Conservation (phyloP, 2,329 filamentous ascomycete genomes). For the Microcera coccophila region DNA sequence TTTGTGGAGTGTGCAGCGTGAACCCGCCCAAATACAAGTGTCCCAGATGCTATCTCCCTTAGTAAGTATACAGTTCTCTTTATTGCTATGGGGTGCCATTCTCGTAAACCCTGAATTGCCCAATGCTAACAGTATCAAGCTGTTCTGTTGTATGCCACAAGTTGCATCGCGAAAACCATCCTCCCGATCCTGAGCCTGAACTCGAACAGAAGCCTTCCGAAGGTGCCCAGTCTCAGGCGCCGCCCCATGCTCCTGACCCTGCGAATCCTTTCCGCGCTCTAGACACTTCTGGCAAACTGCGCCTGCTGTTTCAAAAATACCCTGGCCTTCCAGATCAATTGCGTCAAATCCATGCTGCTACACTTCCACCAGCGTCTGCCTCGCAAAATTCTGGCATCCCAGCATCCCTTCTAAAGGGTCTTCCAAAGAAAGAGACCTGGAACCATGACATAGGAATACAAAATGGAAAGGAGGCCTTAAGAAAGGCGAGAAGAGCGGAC, state of each 20-base stretch:
- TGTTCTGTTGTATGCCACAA: slow-evolving; percentile 58
- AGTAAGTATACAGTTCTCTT: slow-evolving; percentile 42
- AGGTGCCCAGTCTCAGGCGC: slow-evolving; percentile 1
- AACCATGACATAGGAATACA: slow-evolving; percentile 55
- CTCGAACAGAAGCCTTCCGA: slow-evolving; percentile 7
- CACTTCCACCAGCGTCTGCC: slow-evolving; percentile 40
- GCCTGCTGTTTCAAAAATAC: slow-evolving; percentile 50
- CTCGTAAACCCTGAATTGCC: neutral
- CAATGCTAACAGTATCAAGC: no score
- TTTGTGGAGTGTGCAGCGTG: slow-evolving; percentile 51
- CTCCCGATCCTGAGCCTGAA: slow-evolving; percentile 35
- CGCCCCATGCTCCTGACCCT: slow-evolving; percentile 16
- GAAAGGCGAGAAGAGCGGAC: slow-evolving; percentile 45
- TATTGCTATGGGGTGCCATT: neutral
- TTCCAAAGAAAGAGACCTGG: slow-evolving; percentile 46
- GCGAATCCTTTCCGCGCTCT: slow-evolving; percentile 49
- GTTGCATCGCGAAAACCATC: slow-evolving; percentile 48
- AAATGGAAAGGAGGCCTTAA: slow-evolving; percentile 52
- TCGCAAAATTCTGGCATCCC: slow-evolving; percentile 25
- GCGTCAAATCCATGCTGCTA: slow-evolving; percentile 46
- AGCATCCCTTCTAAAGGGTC: slow-evolving; percentile 32
- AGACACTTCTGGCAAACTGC: slow-evolving; percentile 48
- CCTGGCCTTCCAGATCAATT: slow-evolving; percentile 47
- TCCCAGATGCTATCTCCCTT: slow-evolving; percentile 53
- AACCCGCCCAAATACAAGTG: slow-evolving; percentile 60